Evolutionary conservation across 306 rosid genomes (phyloP).

Genomic region (Acacia crassicarpa): DNA sequence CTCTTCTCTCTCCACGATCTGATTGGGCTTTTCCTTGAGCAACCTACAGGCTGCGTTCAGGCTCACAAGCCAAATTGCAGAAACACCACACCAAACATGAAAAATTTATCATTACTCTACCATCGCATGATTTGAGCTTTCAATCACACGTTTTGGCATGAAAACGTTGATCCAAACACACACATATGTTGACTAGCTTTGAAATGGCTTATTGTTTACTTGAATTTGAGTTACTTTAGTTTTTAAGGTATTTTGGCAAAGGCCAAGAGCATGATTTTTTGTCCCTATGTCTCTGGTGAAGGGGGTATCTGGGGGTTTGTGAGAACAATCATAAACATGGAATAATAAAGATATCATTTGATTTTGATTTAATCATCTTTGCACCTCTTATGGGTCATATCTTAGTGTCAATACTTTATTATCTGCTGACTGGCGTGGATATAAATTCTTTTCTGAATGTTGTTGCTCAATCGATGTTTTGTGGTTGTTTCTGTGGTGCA

Average conservation of each 20-base stretch:
- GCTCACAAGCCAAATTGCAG: too few relatives aligned
- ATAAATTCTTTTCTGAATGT: conserved; percentile 10
- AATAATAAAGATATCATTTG: neutral
- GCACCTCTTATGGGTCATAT: neutral
- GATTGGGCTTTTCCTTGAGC: too few relatives aligned
- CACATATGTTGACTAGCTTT: neutral
- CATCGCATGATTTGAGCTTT: too few relatives aligned
- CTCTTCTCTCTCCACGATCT: too few relatives aligned
- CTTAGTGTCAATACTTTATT: neutral
- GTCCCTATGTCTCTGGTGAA: neutral
- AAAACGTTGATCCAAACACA: too few relatives aligned
- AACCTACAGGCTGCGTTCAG: too few relatives aligned
- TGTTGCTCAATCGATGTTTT: neutral
- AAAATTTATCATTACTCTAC: too few relatives aligned
- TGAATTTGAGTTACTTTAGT: neutral
- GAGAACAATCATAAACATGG: neutral
- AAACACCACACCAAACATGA: too few relatives aligned
- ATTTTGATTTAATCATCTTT: neutral
- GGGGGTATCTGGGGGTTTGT: neutral
- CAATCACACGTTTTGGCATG: too few relatives aligned
- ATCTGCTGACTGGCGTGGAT: neutral
- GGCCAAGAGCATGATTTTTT: neutral
- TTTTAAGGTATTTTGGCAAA: neutral
- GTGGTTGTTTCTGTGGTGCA: conserved; percentile 36
- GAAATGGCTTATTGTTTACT: neutral